phyloP scores from a whole-genome alignment of 2,329 filamentous ascomycete species.

The Thelonectria olida region DNA sequence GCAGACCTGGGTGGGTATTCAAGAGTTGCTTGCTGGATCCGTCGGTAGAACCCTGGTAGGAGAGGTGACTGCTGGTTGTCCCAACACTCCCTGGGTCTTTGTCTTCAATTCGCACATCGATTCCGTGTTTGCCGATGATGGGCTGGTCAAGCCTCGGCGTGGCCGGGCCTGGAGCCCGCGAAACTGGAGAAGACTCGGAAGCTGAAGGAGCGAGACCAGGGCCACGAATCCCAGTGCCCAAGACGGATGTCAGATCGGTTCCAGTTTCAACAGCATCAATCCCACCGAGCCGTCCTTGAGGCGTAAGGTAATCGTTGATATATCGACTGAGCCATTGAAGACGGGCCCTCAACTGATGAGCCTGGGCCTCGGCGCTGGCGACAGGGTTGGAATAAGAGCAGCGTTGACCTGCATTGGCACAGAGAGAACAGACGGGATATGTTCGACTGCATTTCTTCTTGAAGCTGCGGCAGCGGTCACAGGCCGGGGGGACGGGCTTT shows the following conservation, averaged over 20 bases:
- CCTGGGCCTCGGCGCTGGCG: slow-evolving; percentile 44
- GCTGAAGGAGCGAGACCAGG: slow-evolving; percentile 4
- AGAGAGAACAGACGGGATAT: slow-evolving; percentile 51
- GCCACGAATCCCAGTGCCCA: slow-evolving; percentile 16
- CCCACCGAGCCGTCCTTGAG: slow-evolving; percentile 26
- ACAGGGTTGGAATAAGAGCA: slow-evolving; percentile 48
- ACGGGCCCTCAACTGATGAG: slow-evolving; percentile 49
- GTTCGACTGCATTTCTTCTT: slow-evolving; percentile 58
- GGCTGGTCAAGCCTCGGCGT: slow-evolving; percentile 29
- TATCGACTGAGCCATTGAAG: slow-evolving; percentile 52
- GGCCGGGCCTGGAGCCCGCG: slow-evolving; percentile 20
- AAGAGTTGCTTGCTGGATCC: slow-evolving; percentile 27
- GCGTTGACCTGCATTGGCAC: slow-evolving; percentile 49
- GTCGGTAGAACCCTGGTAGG: slow-evolving; percentile 34
- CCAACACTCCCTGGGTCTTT: slow-evolving; percentile 32
- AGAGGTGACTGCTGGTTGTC: slow-evolving; percentile 32
- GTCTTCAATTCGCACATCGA: slow-evolving; percentile 27
- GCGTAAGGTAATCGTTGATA: slow-evolving; percentile 46
- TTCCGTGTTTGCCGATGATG: slow-evolving; percentile 18
- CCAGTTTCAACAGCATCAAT: slow-evolving; percentile 51
- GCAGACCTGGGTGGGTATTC: slow-evolving; percentile 31
- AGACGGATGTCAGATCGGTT: slow-evolving; percentile 36
- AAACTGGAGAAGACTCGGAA: slow-evolving; percentile 23
- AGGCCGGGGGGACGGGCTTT: slow-evolving; percentile 41
- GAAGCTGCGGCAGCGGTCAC: slow-evolving; percentile 54